A percentile compares a stretch with the other conserved stretches of the same genome.
Conservation (phyloP, 306 rosid genomes). For the Cicer chorassanicum region DNA sequence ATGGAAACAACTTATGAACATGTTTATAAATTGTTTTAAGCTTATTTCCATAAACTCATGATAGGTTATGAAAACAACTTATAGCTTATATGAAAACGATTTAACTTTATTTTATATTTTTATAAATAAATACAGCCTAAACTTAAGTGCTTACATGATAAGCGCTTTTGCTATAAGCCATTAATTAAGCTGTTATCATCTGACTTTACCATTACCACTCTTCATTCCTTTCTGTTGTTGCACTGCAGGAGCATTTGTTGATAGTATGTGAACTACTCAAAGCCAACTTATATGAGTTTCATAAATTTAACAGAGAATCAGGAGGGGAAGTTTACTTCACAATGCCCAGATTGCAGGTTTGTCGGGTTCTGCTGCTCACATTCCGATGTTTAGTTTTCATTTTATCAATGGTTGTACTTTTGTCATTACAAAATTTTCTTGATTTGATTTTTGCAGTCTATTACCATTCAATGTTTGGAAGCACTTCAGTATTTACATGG, state of each 20-base stretch:
- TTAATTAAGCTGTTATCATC: neutral
- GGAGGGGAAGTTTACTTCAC: constrained; percentile 99
- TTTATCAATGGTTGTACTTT: neutral
- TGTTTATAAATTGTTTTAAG: too few species aligned
- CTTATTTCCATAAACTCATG: too few species aligned
- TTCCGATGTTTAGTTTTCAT: constrained; percentile 35
- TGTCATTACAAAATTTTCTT: constrained; percentile 41
- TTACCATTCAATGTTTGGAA: constrained; percentile 96
- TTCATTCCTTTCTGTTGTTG: constrained; percentile 28
- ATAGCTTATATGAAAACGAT: too few species aligned
- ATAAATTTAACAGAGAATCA: constrained; percentile 94
- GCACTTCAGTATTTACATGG: constrained; percentile 89
- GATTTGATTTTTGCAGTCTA: constrained; percentile 69
- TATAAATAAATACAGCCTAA: too few species aligned
- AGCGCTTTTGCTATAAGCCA: too few species aligned
- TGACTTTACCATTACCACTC: constrained; percentile 7
- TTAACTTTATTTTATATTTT: too few species aligned
- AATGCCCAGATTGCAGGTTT: constrained; percentile 98
- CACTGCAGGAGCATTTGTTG: constrained; percentile 89
- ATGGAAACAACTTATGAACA: too few species aligned
- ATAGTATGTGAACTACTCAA: constrained; percentile 97
- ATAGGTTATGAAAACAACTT: too few species aligned
- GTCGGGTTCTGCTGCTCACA: constrained; percentile 44
- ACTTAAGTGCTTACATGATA: too few species aligned
- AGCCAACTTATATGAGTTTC: constrained; percentile 97